Evolutionary conservation across 1,284 basidiomycete genomes (phyloP).

Genomic region (Papiliotrema nemorosa): DNA sequence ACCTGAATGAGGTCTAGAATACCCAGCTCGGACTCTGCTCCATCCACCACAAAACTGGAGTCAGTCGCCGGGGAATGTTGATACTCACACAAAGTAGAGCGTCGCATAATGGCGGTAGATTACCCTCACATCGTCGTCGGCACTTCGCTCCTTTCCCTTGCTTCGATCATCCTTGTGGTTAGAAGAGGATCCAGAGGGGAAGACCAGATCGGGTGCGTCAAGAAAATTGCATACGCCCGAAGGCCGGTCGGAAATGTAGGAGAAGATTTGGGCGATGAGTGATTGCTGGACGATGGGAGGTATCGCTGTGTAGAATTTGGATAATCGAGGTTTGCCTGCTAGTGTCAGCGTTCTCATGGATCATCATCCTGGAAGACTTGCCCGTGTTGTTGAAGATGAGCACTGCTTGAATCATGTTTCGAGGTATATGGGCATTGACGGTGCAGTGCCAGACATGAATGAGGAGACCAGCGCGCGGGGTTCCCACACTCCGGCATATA

Average conservation of each 20-base stretch:
- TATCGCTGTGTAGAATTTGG: constrained; percentile 91
- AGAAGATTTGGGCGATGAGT: constrained; percentile 78
- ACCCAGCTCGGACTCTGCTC: constrained; percentile 91
- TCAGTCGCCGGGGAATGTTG: constrained; percentile 2
- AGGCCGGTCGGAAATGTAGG: constrained; percentile 71
- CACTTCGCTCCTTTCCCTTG: constrained; percentile 24
- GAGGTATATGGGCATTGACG: not conserved
- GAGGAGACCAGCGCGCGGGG: too few relatives aligned
- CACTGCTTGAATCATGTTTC: constrained; percentile 7
- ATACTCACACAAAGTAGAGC: constrained; percentile 74
- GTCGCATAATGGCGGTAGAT: constrained; percentile 76
- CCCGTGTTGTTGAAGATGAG: constrained; percentile 7
- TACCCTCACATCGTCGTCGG: constrained; percentile 50
- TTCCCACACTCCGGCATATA: too few relatives aligned
- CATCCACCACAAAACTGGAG: constrained; percentile 80
- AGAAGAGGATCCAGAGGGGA: constrained; percentile 27
- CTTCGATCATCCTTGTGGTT: constrained; percentile 5
- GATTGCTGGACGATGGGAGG: constrained; percentile 64
- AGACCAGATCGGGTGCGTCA: constrained; percentile 75
- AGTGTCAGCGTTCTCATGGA: not conserved
- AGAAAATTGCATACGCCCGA: constrained; percentile 84
- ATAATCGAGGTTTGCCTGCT: constrained; percentile 76
- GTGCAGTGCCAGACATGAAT: too few relatives aligned
- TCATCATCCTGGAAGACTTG: not conserved
- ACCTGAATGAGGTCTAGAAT: constrained; percentile 97